Conservation (phyloP, 345 rosid genomes). For the Ceriops zippeliana region DNA sequence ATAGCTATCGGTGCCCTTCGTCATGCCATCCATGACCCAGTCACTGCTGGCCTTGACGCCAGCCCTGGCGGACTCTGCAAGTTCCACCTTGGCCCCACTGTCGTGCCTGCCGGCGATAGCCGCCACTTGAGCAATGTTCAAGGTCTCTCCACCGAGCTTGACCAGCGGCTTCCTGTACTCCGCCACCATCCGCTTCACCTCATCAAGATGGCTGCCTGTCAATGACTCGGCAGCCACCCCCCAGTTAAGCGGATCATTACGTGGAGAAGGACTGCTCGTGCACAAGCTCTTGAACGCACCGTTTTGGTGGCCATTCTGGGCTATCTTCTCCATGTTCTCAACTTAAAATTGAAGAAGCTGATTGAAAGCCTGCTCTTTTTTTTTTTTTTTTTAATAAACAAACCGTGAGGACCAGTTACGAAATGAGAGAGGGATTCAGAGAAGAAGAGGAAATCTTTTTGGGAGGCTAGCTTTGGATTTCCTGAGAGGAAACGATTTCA, state of each 20-base stretch:
- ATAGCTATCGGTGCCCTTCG: constrained; percentile 63
- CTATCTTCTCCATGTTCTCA: constrained; percentile 5
- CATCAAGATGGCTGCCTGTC: constrained; percentile 69
- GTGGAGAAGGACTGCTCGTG: constrained; percentile 33
- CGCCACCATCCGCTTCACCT: constrained; percentile 64
- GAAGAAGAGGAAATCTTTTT: too few relatives aligned
- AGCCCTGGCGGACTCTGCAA: constrained; percentile 50
- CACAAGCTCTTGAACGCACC: constrained; percentile 16
- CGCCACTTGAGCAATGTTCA: constrained; percentile 64
- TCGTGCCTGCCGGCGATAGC: constrained; percentile 37
- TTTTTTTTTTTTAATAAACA: too few relatives aligned
- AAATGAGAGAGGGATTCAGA: too few relatives aligned
- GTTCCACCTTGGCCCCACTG: constrained; percentile 42
- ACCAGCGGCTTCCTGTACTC: constrained; percentile 54
- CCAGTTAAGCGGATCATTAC: constrained; percentile 61
- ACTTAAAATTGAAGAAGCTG: not conserved
- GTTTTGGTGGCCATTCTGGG: constrained; percentile 9
- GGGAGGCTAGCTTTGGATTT: too few relatives aligned
- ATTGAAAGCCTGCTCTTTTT: not conserved
- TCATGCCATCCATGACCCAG: constrained; percentile 85
- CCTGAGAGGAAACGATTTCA: too few relatives aligned
- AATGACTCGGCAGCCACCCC: constrained; percentile 52
- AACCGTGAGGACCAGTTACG: not conserved
- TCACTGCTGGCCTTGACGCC: constrained; percentile 71
- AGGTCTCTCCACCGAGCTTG: constrained; percentile 55